Conservation (phyloP, 148 eudicot genomes). For the Cornus kousa region DNA sequence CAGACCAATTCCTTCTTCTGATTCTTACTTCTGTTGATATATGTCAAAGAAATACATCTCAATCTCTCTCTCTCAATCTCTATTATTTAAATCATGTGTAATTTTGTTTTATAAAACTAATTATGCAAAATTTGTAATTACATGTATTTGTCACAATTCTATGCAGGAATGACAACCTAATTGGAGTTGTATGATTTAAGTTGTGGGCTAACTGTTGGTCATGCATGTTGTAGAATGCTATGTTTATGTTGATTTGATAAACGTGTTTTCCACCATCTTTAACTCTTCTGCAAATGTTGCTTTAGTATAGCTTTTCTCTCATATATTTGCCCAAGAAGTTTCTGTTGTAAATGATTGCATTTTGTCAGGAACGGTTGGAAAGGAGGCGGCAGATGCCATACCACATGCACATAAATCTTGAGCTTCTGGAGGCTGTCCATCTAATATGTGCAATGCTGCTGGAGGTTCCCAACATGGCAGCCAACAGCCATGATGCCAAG, state of each 20-base stretch:
- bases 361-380: constrained; percentile 70
- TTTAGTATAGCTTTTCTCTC: not conserved
- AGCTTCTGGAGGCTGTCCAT: constrained; percentile 85
- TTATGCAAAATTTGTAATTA: too few relatives aligned
- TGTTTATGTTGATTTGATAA: not conserved
- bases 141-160: too few relatives aligned
- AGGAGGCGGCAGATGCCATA: constrained; percentile 92
- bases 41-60: too few relatives aligned
- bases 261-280: not conserved
- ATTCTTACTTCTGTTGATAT: too few relatives aligned
- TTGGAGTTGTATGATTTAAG: too few relatives aligned
- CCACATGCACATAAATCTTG: constrained; percentile 94
- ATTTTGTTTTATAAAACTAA: too few relatives aligned
- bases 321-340: not conserved
- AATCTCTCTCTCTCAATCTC: too few relatives aligned
- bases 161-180: too few relatives aligned
- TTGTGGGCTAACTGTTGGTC: too few relatives aligned
- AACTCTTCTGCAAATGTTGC: not conserved
- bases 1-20: too few relatives aligned
- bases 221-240: not conserved
- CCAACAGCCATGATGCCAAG: constrained; percentile 63
- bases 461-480: constrained; percentile 95
- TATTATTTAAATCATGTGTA: too few relatives aligned
- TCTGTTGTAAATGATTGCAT: not conserved
- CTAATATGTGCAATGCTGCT: constrained; percentile 86